phyloP scores from a whole-genome alignment of 352 stramenopile species.

The Phytophthora tubulina region DNA sequence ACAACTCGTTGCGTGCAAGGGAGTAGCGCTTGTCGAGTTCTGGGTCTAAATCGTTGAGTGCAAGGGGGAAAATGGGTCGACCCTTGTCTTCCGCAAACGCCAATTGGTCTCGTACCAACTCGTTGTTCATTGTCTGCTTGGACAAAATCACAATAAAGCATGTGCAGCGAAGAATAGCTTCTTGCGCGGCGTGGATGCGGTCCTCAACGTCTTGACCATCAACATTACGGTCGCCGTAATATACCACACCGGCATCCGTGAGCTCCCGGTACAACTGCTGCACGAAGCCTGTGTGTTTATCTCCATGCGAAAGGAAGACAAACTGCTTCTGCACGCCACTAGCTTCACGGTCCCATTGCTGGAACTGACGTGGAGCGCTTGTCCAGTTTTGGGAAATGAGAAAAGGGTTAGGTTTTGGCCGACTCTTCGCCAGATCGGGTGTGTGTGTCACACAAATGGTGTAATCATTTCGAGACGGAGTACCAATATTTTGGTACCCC shows the following conservation, averaged over 20 bases:
- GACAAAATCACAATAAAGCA: slow-evolving; percentile 86
- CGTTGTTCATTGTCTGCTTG: slow-evolving; percentile 69
- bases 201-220: slow-evolving; percentile 73
- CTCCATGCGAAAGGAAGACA: slow-evolving; percentile 83
- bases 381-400: no score
- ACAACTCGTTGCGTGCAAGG: slow-evolving; percentile 80
- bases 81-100: slow-evolving; percentile 88
- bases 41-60: slow-evolving; percentile 80
- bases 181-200: slow-evolving; percentile 80
- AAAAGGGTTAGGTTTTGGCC: no score
- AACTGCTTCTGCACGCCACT: slow-evolving; percentile 55
- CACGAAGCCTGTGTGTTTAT: slow-evolving; percentile 79
- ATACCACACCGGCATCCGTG: slow-evolving; percentile 58
- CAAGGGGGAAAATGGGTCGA: slow-evolving; percentile 81
- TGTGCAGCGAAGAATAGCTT: slow-evolving; percentile 82
- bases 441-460: no score
- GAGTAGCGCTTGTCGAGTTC: slow-evolving; percentile 87
- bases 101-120: slow-evolving; percentile 85
- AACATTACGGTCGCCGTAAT: slow-evolving; percentile 74
- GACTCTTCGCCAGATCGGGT: no score
- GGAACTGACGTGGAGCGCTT: no score
- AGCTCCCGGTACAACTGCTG: slow-evolving; percentile 72
- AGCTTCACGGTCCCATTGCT: slow-evolving; percentile 61
- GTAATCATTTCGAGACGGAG: no score
- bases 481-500: no score